Evolutionary conservation across 2,329 filamentous ascomycete species (phyloP).

Genomic region (Pseudocercospora macadamiae): DNA sequence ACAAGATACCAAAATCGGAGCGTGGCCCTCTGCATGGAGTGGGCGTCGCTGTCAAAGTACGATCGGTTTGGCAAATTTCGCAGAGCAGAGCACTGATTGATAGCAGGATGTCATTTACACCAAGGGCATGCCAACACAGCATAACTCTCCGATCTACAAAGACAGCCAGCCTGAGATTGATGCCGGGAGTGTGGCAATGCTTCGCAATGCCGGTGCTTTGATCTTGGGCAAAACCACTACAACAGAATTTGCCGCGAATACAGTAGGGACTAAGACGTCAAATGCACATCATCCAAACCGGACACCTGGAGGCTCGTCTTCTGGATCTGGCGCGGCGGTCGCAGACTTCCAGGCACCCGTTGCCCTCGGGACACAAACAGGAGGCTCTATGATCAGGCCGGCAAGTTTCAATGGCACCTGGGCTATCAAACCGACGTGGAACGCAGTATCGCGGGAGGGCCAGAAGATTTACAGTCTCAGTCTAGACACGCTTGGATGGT

Average conservation of each 20-base stretch:
- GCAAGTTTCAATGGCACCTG: conserved; percentile 68
- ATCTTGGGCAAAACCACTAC: conserved; percentile 65
- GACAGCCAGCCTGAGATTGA: conserved; percentile 52
- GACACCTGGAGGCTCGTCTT: conserved; percentile 69
- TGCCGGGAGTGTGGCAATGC: conserved; percentile 55
- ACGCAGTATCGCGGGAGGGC: conserved; percentile 64
- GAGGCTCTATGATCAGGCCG: conserved; percentile 65
- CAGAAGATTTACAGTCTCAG: conserved; percentile 61
- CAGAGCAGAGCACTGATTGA: neutral
- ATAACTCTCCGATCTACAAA: conserved; percentile 60
- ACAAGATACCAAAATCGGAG: conserved; percentile 51
- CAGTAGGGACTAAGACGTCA: conserved; percentile 53
- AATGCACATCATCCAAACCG: conserved; percentile 59
- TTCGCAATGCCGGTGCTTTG: conserved; percentile 60
- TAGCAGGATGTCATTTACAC: conserved; percentile 59
- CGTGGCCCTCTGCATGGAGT: conserved; percentile 62
- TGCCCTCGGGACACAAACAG: conserved; percentile 67
- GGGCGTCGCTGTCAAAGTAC: conserved; percentile 57
- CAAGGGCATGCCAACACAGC: conserved; percentile 62
- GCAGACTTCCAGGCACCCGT: conserved; percentile 66
- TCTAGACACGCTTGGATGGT: conserved; percentile 66
- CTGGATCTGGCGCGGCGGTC: conserved; percentile 68
- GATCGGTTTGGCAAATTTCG: neutral
- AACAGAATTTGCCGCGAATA: conserved; percentile 65
- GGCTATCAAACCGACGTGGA: conserved; percentile 69